These are phyloP conservation scores for Colletotrichum costaricense DNA, from an alignment of 2,329 filamentous ascomycete species.

Conservation along the genomic window DNA sequence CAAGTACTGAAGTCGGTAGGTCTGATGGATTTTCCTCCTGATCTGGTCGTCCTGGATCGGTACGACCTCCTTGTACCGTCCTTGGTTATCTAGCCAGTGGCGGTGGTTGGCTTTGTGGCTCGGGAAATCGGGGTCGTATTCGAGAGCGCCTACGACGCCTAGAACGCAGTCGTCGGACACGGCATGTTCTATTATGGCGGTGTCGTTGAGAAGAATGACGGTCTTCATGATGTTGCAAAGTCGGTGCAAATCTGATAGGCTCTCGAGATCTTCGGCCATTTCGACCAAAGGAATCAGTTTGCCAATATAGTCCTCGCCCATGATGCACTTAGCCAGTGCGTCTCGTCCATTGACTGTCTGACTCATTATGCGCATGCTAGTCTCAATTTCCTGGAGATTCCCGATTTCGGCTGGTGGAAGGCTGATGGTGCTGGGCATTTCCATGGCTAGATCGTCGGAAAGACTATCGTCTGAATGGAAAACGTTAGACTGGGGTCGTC, in stretches of 20 bases:
- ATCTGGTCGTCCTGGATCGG: conserved; percentile 86
- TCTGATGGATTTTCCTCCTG: conserved; percentile 92
- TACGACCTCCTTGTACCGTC: conserved; percentile 96
- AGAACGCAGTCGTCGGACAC: conserved; percentile 90
- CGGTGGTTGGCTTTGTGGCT: conserved; percentile 97
- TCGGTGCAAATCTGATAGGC: conserved; percentile 85
- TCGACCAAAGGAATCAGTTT: conserved; percentile 89
- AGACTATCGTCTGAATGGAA: conserved; percentile 78
- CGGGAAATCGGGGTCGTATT: conserved; percentile 98
- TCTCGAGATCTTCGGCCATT: conserved; percentile 92
- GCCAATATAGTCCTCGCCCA: conserved; percentile 86
- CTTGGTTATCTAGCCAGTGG: conserved; percentile 89
- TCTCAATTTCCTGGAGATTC: conserved; percentile 86
- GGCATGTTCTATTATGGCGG: conserved; percentile 90
- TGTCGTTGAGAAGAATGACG: conserved; percentile 94
- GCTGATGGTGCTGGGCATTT: conserved; percentile 76
- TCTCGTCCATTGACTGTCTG: conserved; percentile 82
- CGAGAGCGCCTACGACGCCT: conserved; percentile 93
- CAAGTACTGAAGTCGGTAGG: conserved; percentile 94
- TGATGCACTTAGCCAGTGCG: conserved; percentile 86
- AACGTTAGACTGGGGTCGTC: conserved; percentile 40
- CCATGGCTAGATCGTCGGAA: conserved; percentile 86
- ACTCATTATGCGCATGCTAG: conserved; percentile 83
- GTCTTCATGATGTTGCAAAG: conserved; percentile 99
- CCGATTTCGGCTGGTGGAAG: conserved; percentile 85